A percentile compares a stretch with the other conserved stretches of the same genome.
Evolutionary conservation across 352 stramenopile species (phyloP).

Genomic region (Phytophthora boehmeriae): DNA sequence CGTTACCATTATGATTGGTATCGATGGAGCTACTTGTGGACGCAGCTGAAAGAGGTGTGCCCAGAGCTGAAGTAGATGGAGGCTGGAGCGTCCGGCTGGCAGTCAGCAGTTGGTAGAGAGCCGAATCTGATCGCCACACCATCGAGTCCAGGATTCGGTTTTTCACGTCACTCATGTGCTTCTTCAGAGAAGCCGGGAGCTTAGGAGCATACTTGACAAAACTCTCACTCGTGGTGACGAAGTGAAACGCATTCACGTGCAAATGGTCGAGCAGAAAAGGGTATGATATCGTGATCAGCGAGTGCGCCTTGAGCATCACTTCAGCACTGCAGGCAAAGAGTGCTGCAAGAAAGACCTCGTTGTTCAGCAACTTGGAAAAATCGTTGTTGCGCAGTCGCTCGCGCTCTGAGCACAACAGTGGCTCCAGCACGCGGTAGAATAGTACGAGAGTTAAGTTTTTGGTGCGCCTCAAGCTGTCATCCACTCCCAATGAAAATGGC

Average conservation of each 20-base stretch:
- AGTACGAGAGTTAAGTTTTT: conserved; percentile 69
- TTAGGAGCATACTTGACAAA: conserved; percentile 85
- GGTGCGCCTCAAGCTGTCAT: conserved; percentile 79
- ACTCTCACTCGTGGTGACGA: conserved; percentile 87
- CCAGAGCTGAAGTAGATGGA: conserved; percentile 18
- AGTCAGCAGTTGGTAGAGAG: conserved; percentile 69
- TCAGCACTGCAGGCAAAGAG: conserved; percentile 87
- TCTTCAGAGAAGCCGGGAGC: conserved; percentile 77
- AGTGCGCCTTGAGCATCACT: conserved; percentile 85
- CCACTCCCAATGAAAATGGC: conserved; percentile 48
- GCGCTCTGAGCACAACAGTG: conserved; percentile 70
- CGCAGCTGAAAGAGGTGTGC: conserved; percentile 13
- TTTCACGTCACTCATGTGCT: conserved; percentile 87
- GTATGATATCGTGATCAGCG: conserved; percentile 86
- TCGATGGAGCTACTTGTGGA: conserved; percentile 21
- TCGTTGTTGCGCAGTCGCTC: conserved; percentile 71
- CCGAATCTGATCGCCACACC: conserved; percentile 75
- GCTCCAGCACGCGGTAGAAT: conserved; percentile 85
- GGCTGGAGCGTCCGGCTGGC: conserved; percentile 23
- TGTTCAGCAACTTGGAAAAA: conserved; percentile 83
- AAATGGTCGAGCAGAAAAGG: conserved; percentile 78
- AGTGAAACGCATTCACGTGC: conserved; percentile 85
- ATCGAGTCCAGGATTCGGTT: conserved; percentile 83
- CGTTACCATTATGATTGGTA: conserved; percentile 14
- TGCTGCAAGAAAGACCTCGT: conserved; percentile 77